Evolutionary conservation across 805 yeast species (phyloP).

Genomic region (Suhomyces faveliae): DNA sequence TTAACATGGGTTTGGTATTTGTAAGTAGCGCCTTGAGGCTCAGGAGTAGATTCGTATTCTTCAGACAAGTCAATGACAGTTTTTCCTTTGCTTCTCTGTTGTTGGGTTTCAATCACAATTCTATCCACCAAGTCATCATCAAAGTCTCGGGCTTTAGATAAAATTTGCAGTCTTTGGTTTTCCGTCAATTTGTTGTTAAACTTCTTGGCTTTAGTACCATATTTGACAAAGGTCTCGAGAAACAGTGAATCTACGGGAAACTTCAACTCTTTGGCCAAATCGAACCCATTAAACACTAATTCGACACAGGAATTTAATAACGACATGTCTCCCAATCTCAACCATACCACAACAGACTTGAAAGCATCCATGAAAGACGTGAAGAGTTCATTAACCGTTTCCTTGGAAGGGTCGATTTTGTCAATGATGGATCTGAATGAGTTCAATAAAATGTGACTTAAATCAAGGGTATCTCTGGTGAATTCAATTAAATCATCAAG

Average conservation of each 20-base stretch:
- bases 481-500: constrained; percentile 66
- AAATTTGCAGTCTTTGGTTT: constrained; percentile 62
- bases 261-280: constrained; percentile 55
- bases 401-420: constrained; percentile 7
- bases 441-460: constrained; percentile 65
- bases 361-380: constrained; percentile 60
- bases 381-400: constrained; percentile 32
- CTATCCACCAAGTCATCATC: constrained; percentile 54
- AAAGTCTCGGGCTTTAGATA: constrained; percentile 58
- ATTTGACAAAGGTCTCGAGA: constrained; percentile 55
- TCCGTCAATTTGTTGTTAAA: constrained; percentile 68
- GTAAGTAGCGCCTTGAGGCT: constrained; percentile 16
- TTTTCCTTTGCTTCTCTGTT: constrained; percentile 8
- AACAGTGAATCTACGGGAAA: constrained; percentile 53
- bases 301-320: constrained; percentile 70
- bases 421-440: constrained; percentile 51
- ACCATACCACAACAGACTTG: constrained; percentile 70
- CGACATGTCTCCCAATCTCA: constrained; percentile 77
- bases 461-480: constrained; percentile 81
- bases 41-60: constrained; percentile 2
- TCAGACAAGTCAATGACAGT: constrained; percentile 5
- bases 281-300: constrained; percentile 63
- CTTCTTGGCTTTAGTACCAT: constrained; percentile 63
- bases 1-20: constrained; percentile 23
- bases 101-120: constrained; percentile 27